Evolutionary conservation across 345 rosid genomes (phyloP), one percentile per base, ranked within the genome.

Genomic region (Aquilaria malaccensis): DNA sequence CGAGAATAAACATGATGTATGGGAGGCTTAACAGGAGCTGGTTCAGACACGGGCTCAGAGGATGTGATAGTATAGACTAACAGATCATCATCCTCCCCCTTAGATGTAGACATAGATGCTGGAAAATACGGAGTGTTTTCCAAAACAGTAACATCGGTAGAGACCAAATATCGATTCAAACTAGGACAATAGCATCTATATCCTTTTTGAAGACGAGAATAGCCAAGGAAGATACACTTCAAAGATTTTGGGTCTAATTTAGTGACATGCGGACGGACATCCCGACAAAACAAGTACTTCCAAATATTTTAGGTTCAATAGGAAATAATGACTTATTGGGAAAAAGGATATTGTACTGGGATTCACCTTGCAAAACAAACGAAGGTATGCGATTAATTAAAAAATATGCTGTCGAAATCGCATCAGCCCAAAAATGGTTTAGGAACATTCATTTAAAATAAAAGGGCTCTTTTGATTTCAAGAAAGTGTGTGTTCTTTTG

Each of bases 341-440:
- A 22, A 22, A 22, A 22, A 22, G 22, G 22, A 22, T 22, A 22
- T 22, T 1, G 2, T 51, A 37, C 9, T 50, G 59, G 53, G 30
- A 30, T 33, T 13, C 13, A 59, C 37, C 37, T 10, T 30, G 11
- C 59, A 51, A 37, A 31, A 51, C 11, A 49, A 45, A 45, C 14
- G 59, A 59, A 2, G 65, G 52, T 51, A 52, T 45, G 31, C 30
- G 29, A 67, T 67, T 59, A n/a, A 50, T 67, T 11, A 59, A 30
- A 61, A 37, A 67, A 46, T 29, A 41, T n/a, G 60, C 4, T 11
- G 60, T 53, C 3, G 53, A 45, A 15, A 48, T 13, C 2, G 32
- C 10, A 61, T 61, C 47, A 45, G 12, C 60, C 60, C 54, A 67
- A 67, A 67, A 67, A 22, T 22, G 22, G 22, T 22, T 22, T 22